Evolutionary conservation across 768 basidiomycete species (phyloP).

Genomic region (Sarcomyxa edulis): DNA sequence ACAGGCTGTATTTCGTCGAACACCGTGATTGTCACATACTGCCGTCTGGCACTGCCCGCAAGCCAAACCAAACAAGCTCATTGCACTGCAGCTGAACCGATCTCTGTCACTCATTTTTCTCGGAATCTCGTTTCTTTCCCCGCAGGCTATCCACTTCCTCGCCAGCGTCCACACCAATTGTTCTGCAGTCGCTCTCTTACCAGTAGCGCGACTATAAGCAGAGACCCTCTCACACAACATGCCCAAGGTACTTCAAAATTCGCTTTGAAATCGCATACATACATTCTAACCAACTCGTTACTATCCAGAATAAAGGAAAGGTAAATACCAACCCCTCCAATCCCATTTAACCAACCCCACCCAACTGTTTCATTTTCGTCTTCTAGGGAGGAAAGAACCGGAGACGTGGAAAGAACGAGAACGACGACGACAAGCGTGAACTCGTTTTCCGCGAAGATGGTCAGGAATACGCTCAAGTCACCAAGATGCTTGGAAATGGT

Average conservation of each 20-base stretch:
- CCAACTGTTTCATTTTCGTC: constrained; percentile 4
- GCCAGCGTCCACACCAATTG: too few species aligned
- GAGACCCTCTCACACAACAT: constrained; percentile 32
- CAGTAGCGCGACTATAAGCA: too few species aligned
- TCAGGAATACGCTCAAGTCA: constrained; percentile 98
- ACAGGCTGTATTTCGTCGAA: too few species aligned
- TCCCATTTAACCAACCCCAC: not conserved
- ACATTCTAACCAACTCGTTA: constrained; percentile 12
- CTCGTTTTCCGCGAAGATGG: constrained; percentile 98
- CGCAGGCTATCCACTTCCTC: too few species aligned
- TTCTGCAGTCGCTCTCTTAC: too few species aligned
- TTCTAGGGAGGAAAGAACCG: constrained; percentile 99
- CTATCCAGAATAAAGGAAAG: constrained; percentile 68
- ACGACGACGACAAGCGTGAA: constrained; percentile 98
- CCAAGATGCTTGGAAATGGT: constrained; percentile 98
- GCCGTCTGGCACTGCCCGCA: too few species aligned
- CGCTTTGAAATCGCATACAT: constrained; percentile 9
- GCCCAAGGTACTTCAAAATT: constrained; percentile 38
- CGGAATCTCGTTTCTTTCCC: too few species aligned
- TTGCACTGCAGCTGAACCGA: too few species aligned
- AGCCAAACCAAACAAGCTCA: too few species aligned
- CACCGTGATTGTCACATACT: too few species aligned
- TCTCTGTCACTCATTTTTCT: too few species aligned
- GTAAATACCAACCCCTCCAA: constrained; percentile 24
- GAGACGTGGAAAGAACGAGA: constrained; percentile 99